phyloP scores from a whole-genome alignment of 352 stramenopile species.

The Phytophthora macrochlamydospora region DNA sequence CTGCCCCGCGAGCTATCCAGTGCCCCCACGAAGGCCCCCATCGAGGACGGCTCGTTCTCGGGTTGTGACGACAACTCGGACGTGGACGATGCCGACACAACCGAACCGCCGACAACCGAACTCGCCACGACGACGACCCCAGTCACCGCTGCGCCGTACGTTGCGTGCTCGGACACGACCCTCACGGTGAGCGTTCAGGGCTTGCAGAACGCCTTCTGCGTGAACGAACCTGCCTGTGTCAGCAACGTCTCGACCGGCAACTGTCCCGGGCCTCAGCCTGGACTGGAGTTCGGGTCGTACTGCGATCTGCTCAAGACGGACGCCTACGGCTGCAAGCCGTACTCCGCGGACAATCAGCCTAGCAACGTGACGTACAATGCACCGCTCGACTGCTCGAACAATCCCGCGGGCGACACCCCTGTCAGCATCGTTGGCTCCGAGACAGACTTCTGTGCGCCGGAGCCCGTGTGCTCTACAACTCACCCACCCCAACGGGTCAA shows the following conservation, averaged over 20 bases:
- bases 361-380: constrained; percentile 28
- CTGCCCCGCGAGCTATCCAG: constrained; percentile 23
- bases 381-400: constrained; percentile 32
- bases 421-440: constrained; percentile 30
- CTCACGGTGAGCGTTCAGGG: constrained; percentile 41
- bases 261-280: constrained; percentile 41
- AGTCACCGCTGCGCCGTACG: constrained; percentile 7
- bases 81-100: background rate
- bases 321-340: constrained; percentile 52
- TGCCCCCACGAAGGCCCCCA: constrained; percentile 3
- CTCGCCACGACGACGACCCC: constrained; percentile 1
- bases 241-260: constrained; percentile 33
- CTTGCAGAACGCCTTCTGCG: constrained; percentile 48
- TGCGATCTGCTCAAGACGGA: constrained; percentile 46
- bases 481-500: background rate
- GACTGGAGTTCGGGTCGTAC: constrained; percentile 45
- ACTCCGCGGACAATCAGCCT: constrained; percentile 27
- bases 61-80: no score
- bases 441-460: constrained; percentile 28
- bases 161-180: constrained; percentile 12
- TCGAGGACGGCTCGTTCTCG: no score
- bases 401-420: constrained; percentile 27
- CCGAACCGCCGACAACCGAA: background rate
- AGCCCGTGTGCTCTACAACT: constrained; percentile 29
- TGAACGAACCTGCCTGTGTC: constrained; percentile 38